These are phyloP conservation scores for Butyriboletus appendiculatus DNA, from an alignment of 1,284 basidiomycete genomes.

Conservation along the genomic window DNA sequence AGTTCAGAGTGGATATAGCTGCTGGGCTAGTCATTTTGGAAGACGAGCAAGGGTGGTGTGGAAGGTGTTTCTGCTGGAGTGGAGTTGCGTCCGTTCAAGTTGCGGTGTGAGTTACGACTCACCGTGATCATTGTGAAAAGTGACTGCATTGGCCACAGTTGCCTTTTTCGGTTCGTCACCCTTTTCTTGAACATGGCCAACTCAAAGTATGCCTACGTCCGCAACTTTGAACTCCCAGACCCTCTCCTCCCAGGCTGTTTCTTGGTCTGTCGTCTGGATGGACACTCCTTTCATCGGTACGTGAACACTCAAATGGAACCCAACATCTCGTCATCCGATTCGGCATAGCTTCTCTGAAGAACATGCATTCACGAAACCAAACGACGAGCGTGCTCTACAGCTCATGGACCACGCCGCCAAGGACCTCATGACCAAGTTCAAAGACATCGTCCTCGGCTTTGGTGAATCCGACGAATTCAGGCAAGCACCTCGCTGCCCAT, in stretches of 20 bases:
- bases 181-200: slow-evolving; percentile 76
- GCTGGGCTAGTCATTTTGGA: slow-evolving; percentile 35
- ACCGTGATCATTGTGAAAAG: slow-evolving; percentile 17
- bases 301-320: slow-evolving; percentile 14
- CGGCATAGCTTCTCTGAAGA: slow-evolving; percentile 75
- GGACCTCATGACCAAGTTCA: slow-evolving; percentile 79
- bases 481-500: slow-evolving; percentile 39
- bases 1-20: slow-evolving; percentile 39
- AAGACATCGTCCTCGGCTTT: slow-evolving; percentile 85
- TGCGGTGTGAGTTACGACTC: background rate
- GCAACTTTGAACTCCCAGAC: slow-evolving; percentile 89
- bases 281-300: slow-evolving; percentile 93
- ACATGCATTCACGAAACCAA: slow-evolving; percentile 89
- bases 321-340: slow-evolving; percentile 2
- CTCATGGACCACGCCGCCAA: slow-evolving; percentile 94
- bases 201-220: slow-evolving; percentile 90
- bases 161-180: slow-evolving; percentile 19
- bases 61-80: background rate
- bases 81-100: background rate
- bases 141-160: slow-evolving; percentile 12
- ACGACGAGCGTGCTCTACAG: slow-evolving; percentile 83
- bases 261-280: slow-evolving; percentile 89
- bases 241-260: slow-evolving; percentile 82
- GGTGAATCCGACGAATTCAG: slow-evolving; percentile 98
- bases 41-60: background rate